Evolutionary conservation across 805 yeast species (phyloP).

Genomic region (Komagataella phaffii): DNA sequence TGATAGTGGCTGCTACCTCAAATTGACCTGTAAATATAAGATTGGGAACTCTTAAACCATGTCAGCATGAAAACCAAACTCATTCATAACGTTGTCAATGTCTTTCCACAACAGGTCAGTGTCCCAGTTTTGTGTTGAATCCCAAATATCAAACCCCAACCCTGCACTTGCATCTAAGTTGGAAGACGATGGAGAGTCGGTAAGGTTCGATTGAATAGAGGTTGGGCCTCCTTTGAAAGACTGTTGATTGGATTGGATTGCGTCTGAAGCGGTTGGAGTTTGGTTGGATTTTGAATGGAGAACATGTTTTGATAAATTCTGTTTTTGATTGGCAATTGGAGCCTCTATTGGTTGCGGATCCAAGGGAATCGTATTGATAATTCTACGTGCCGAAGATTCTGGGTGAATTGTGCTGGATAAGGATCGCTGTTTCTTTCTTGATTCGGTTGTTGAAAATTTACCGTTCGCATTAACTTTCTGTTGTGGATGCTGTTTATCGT

Average conservation of each 20-base stretch:
- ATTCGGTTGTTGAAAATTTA: conserved; percentile 17
- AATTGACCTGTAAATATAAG: too few species aligned
- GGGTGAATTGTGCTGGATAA: conserved; percentile 46
- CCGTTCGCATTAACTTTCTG: conserved; percentile 11
- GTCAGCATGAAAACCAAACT: conserved; percentile 73
- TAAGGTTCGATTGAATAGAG: background rate
- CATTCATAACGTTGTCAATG: conserved; percentile 82
- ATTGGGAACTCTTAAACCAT: background rate
- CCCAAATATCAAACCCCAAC: conserved; percentile 22
- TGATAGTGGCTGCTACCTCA: too few species aligned
- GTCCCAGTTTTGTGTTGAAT: conserved; percentile 21
- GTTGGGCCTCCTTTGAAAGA: background rate
- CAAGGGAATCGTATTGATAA: conserved; percentile 66
- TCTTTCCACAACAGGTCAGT: conserved; percentile 61
- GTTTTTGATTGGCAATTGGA: background rate
- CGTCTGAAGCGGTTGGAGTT: conserved; percentile 2
- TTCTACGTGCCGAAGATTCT: conserved; percentile 59
- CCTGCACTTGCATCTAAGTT: background rate
- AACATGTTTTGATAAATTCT: background rate
- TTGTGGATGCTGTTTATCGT: background rate
- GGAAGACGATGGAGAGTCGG: background rate
- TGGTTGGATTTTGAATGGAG: background rate
- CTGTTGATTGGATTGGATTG: conserved; percentile 3
- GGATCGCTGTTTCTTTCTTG: conserved; percentile 27
- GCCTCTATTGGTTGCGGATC: conserved; percentile 67